Percentiles rank a stretch among this genome's conserved stretches.
These are phyloP conservation scores for Paraconiothyrium sp. DNA, from an alignment of 2,329 filamentous ascomycete genomes.

Conservation along the genomic window DNA sequence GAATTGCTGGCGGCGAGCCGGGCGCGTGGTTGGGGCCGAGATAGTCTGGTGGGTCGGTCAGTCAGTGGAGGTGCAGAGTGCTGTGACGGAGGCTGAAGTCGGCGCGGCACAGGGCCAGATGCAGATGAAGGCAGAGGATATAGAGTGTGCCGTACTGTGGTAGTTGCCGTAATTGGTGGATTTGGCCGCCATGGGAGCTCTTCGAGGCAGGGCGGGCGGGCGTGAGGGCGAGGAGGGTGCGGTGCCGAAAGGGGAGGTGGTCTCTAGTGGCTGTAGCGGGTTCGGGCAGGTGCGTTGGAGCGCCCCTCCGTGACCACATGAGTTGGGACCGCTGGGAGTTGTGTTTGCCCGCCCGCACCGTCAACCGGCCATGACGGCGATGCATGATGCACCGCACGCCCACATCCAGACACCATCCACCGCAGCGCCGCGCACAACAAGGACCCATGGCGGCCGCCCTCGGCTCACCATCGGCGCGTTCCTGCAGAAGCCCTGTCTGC, in stretches of 20 bases:
- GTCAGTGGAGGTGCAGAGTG: background rate
- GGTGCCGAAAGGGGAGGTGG: conserved; percentile 9
- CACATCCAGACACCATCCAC: too few relatives aligned
- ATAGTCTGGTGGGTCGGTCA: conserved; percentile 44
- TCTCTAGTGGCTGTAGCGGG: background rate
- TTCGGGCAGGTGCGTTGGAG: conserved; percentile 6
- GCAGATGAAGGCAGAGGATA: conserved; percentile 20
- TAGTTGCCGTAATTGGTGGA: conserved; percentile 48
- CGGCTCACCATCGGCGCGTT: conserved; percentile 3
- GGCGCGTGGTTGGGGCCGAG: conserved; percentile 47
- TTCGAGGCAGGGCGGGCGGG: background rate
- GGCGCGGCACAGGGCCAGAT: conserved; percentile 23
- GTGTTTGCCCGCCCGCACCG: background rate
- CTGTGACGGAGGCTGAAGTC: conserved; percentile 24
- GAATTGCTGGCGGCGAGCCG: conserved; percentile 43
- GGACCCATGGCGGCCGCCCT: background rate
- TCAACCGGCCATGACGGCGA: too few relatives aligned
- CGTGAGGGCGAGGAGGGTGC: conserved; percentile 1
- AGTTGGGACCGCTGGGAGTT: too few relatives aligned
- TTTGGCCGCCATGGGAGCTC: conserved; percentile 28
- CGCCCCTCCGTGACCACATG: background rate
- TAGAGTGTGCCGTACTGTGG: conserved; percentile 32
- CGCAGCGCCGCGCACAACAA: background rate
- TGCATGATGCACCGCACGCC: too few relatives aligned
- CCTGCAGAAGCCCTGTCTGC: conserved; percentile 9